Evolutionary conservation across 202 grass and related monocot genomes (phyloP), one percentile per base, ranked within the genome.

Genomic region (Cymbopogon flexuosus): DNA sequence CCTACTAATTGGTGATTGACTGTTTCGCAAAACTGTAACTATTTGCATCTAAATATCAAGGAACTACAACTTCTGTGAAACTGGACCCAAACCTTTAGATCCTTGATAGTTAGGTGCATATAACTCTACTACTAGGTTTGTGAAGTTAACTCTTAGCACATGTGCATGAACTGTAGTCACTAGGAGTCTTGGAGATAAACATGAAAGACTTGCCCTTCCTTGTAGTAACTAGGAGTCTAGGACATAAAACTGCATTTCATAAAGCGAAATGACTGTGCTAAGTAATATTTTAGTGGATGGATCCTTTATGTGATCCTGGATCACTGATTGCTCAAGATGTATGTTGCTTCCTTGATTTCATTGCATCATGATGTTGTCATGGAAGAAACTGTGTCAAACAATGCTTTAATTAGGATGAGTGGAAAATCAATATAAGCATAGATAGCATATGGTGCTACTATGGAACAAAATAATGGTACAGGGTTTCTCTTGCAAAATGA

Each of bases 291-390:
- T 22, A 56, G 4, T 30, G 3, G 14, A 41, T 1, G 2, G 10
- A 21, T 76, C 23, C 46, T 54, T 83, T 68, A 10, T 75, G 14
- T 33, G 14, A 29, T 76, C 6, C 15, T 57, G 22, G 57, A 59
- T 43, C 49, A 58, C 4, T 19, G 45, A 5, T 21, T 6, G 64
- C 45, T 79, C 7, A 79, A 37, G 23, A n/a, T 19, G 42, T 47
- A 47, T 72, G 18, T 62, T 62, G 24, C 31, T 72, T 71, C 70
- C 10, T 72, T 72, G 8, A 43, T 62, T 70, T 81, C 16, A 68
- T 60, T 39, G 24, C 6, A 36, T 14, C 23, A 35, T 3, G 5
- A 60, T 46, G 36, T 12, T 57, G 1, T 46, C 18, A 18, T 36
- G 8, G 43, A n/a, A 49, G 24, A 73, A 64, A 58, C 40, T 1